Base-by-base conservation (phyloP, 1,284 basidiomycete species). In the Fomitopsis palustris region DNA sequence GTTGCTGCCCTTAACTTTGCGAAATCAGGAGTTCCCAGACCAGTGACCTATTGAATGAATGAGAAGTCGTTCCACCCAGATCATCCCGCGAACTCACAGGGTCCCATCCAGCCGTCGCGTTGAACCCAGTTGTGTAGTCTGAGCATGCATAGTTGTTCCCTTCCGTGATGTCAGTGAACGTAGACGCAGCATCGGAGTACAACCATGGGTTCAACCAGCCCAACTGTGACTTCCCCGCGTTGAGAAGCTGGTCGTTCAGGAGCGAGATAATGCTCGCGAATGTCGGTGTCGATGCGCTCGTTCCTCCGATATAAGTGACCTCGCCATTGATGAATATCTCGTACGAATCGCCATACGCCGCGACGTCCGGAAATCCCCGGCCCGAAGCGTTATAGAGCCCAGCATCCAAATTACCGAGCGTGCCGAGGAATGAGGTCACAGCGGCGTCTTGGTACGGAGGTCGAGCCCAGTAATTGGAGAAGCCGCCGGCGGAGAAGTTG, bases 401-500 rank as follows among this genome's bases (percentile, higher is more conserved):
- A 0, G 61, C 17, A 67, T 69, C 61, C 33, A 65, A 66, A 54
- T 35, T 76, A 5, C 74, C 67, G 57, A 85, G 76, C 12, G 65
- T 70, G 1, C 69, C 31, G 45, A 88, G 68, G 68, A 75, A 87
- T 3, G 49, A 25, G 2, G 69, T 33, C 25, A 81, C 78, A 17
- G 71, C 78, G 9, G 61, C 49, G 9, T 77, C 65, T 69, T 88
- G 86, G 65, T 85, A 89, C 1, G 51, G 10, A 0, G 86, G 86
- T 12, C 78, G 75, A 17, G 72, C 43, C 69, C 85, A 87, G 77
- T 84, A 65, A 67, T 85, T 76, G 63, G 80, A 83, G 74, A 88
- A 88, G 1, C 87, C 88, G 58, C 86, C 87, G 9, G 86, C 85
- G 37, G 82, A 83, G 68, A 82, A 83, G 62, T 60, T 69, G 0